Evolutionary conservation across 2,329 filamentous ascomycete species (phyloP).

Genomic region (Decorospora gaudefroyi): DNA sequence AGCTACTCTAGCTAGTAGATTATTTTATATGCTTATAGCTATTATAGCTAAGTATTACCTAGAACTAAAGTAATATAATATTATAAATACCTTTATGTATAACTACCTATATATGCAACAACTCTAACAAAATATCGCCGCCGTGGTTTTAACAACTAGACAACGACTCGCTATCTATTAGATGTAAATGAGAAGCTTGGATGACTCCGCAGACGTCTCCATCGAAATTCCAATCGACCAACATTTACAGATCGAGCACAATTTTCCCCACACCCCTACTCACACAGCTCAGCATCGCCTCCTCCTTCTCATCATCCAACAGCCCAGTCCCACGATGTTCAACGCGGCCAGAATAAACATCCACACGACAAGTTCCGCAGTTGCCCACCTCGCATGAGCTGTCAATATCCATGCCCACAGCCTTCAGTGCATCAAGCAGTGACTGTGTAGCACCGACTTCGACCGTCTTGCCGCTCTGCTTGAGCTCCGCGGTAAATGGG

Average conservation of each 20-base stretch:
- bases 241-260: conserved; percentile 36
- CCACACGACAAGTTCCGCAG: conserved; percentile 52
- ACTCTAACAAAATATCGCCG: no score
- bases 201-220: not conserved
- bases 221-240: not conserved
- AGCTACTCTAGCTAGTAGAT: no score
- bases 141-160: not conserved
- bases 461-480: conserved; percentile 51
- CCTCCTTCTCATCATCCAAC: conserved; percentile 43
- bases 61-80: no score
- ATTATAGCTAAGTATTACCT: no score
- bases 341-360: conserved; percentile 46
- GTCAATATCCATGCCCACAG: conserved; percentile 52
- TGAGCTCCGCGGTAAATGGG: conserved; percentile 62
- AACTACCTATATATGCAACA: no score
- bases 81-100: no score
- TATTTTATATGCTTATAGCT: no score
- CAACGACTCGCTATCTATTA: no score
- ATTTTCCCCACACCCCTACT: conserved; percentile 43
- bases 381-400: conserved; percentile 53
- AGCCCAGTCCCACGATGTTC: conserved; percentile 50
- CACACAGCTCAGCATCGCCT: conserved; percentile 48
- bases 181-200: rapidly evolving
- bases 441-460: conserved; percentile 51
- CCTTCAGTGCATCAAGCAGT: conserved; percentile 50